Base-by-base conservation (phyloP, 1,284 basidiomycete genomes). In the Boletus nobilissimus region DNA sequence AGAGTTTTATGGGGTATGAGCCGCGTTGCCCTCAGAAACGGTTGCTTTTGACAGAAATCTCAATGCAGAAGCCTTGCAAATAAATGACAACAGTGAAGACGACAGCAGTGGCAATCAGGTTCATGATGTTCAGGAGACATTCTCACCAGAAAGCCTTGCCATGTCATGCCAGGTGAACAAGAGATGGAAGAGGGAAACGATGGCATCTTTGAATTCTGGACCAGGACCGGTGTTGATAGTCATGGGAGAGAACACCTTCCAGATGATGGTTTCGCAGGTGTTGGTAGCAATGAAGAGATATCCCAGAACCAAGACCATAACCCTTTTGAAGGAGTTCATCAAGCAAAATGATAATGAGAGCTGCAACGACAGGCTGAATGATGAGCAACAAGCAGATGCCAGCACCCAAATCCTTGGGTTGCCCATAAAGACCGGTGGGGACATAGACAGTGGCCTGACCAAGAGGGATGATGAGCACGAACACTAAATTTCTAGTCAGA, bases 261-360 rank as follows among this genome's bases (percentile, higher is more conserved):
- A 99, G 84, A 99, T 93, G 89, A 99, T 99, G 78, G 95, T 96
- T 88, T 99, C 98, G 89, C 98, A 99, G 82, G 99, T 99, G 91
- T 99, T 99, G 88, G 98, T 99, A 10, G 98, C 98, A 83, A 99
- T 99, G 92, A 99, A 99, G 94, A 76, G 97, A 98, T 87, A 99
- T 99, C 84, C 98, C 98, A 5, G 97, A 98, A 76, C 98, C 98
- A 77, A 99, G 96, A 86, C 98, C 98, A 87, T 99, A 99, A 74
- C 98, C 98, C 87, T 99, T 99, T 85, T 99, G 97, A 78, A 99
- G 95, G 77, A 99, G 96, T 88, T 99, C 98, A 86, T 99, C 98
- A 82, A 99, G 95, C 79, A 99, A 94, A 83, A 99, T 97, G 87
- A 99, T 98, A 87, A 99, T 98, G 81, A 99, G 93, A 63, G 97